A percentile compares a stretch with the other conserved stretches of the same genome.
Conservation (phyloP, 2,329 filamentous ascomycete species). For the Phialophora chinensis region DNA sequence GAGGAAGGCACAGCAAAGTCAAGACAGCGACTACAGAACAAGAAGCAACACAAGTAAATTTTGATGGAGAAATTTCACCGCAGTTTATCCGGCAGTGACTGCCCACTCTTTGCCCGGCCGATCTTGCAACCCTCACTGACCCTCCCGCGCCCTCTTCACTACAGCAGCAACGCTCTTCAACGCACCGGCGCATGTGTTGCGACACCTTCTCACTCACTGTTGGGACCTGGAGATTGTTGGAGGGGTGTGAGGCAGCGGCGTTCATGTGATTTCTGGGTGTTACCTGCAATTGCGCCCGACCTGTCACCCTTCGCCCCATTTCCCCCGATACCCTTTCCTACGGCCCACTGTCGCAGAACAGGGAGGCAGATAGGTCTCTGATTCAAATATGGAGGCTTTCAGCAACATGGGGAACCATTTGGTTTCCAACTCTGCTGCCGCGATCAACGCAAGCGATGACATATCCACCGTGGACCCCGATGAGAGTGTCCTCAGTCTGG, state of each 20-base stretch:
- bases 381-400: slow-evolving; percentile 76
- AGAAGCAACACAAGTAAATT: slow-evolving; percentile 9
- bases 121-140: slow-evolving; percentile 1
- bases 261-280: slow-evolving; percentile 20
- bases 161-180: slow-evolving; percentile 12
- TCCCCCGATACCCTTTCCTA: slow-evolving; percentile 8
- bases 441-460: slow-evolving; percentile 86
- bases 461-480: slow-evolving; percentile 75
- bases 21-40: neutral
- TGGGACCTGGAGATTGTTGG: slow-evolving; percentile 28
- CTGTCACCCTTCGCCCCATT: slow-evolving; percentile 21
- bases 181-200: slow-evolving; percentile 25
- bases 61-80: slow-evolving; percentile 30
- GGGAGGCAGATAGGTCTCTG: neutral
- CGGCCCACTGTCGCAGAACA: neutral
- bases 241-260: slow-evolving; percentile 31
- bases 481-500: slow-evolving; percentile 76
- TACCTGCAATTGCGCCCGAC: slow-evolving; percentile 22
- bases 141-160: neutral
- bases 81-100: slow-evolving; percentile 11
- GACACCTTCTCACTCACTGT: neutral
- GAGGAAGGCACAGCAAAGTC: neutral
- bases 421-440: slow-evolving; percentile 80
- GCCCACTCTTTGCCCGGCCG: slow-evolving; percentile 10
- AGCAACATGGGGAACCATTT: slow-evolving; percentile 86